These are phyloP conservation scores for Mucor sp. DNA, from an alignment of 371 early-diverging fungal genomes.

Conservation along the genomic window DNA sequence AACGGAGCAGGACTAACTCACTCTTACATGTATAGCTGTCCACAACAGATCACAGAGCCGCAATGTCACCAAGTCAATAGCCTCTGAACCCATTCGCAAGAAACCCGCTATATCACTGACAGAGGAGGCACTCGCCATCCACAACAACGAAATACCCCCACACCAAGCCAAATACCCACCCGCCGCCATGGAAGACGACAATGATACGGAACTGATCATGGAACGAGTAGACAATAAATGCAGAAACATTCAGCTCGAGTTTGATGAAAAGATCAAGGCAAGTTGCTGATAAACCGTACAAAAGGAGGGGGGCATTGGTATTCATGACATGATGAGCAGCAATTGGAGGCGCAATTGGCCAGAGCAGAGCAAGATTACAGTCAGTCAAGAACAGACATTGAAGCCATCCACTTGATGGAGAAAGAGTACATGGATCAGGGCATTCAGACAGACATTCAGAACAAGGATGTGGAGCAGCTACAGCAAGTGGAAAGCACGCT, in stretches of 20 bases:
- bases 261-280: conserved; percentile 13
- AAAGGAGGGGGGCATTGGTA: not conserved
- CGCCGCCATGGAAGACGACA: not conserved
- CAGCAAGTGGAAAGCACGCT: not conserved
- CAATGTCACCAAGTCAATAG: not conserved
- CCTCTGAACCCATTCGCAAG: not conserved
- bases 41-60: not conserved
- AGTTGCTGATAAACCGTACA: too few species aligned
- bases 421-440: conserved; percentile 17
- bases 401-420: conserved; percentile 13
- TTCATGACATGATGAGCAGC: not conserved
- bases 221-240: conserved; percentile 13
- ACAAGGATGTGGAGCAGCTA: not conserved
- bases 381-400: conserved; percentile 15
- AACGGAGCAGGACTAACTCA: not conserved
- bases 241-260: conserved; percentile 7
- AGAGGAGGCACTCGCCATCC: not conserved
- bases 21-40: too few species aligned
- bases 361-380: conserved; percentile 12
- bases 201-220: not conserved
- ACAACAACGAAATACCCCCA: not conserved
- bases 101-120: not conserved
- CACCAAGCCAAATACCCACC: not conserved
- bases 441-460: conserved; percentile 12
- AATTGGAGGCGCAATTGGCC: conserved; percentile 13